A percentile compares a stretch with the other conserved stretches of the same genome.
Conservation (phyloP, 2,329 filamentous ascomycete species). For the Teratosphaeria zuluensis region DNA sequence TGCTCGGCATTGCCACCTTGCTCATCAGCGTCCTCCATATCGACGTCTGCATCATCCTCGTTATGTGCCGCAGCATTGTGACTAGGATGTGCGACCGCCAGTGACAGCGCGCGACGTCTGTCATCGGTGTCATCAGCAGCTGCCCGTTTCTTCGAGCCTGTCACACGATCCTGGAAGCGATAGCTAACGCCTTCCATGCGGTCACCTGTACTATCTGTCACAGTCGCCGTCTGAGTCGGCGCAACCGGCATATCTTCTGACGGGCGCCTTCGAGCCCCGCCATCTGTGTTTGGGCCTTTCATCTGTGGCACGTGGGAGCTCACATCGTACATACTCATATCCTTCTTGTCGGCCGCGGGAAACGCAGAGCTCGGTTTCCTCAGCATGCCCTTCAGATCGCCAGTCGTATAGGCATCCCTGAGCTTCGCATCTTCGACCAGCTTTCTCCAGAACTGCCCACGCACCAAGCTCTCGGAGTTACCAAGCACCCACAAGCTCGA, state of each 20-base stretch:
- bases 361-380: constrained; percentile 40
- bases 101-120: constrained; percentile 3
- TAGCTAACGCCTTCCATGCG: constrained; percentile 30
- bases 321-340: constrained; percentile 18
- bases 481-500: constrained; percentile 94
- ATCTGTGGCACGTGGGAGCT: constrained; percentile 6
- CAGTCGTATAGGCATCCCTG: constrained; percentile 68
- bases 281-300: not conserved
- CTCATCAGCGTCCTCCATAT: not conserved
- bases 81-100: not conserved
- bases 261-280: not conserved
- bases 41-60: not conserved
- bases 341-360: constrained; percentile 14
- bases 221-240: constrained; percentile 5
- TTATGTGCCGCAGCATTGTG: not conserved
- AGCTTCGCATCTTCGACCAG: constrained; percentile 72
- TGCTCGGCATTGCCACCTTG: not conserved
- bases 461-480: constrained; percentile 74
- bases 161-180: constrained; percentile 21
- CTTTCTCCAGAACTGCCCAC: constrained; percentile 84
- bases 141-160: constrained; percentile 10
- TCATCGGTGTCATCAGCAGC: constrained; percentile 6
- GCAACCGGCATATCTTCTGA: constrained; percentile 1
- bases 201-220: constrained; percentile 24
- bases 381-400: constrained; percentile 48